phyloP scores from a whole-genome alignment of 371 early-diverging fungal species.

The Mortierella sp. region DNA sequence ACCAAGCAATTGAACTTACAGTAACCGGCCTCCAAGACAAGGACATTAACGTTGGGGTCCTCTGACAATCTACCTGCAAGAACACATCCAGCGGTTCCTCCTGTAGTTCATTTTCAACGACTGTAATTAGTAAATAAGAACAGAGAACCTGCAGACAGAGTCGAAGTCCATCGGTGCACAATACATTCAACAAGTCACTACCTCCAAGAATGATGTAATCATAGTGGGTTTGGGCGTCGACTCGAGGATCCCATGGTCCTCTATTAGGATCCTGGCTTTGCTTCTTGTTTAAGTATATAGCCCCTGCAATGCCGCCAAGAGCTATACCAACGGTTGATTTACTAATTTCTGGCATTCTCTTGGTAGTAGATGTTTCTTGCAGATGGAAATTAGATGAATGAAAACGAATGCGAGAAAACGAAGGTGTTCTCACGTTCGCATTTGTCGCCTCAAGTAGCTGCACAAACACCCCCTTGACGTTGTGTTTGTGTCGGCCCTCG shows the following conservation, averaged over 20 bases:
- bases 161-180: not conserved
- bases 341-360: conserved; percentile 20
- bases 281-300: conserved; percentile 21
- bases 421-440: no score
- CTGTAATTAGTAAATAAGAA: not conserved
- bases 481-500: no score
- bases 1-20: conserved; percentile 19
- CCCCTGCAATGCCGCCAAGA: conserved; percentile 24
- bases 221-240: conserved; percentile 25
- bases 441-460: no score
- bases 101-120: conserved; percentile 10
- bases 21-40: conserved; percentile 51
- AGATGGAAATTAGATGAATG: no score
- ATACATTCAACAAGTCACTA: not conserved
- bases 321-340: conserved; percentile 17
- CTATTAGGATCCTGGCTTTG: conserved; percentile 28
- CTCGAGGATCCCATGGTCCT: conserved; percentile 37
- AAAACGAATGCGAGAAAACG: no score
- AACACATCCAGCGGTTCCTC: conserved; percentile 53
- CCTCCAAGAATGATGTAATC: conserved; percentile 52
- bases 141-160: not conserved
- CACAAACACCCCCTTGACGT: no score
- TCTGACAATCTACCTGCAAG: conserved; percentile 46
- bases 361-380: not conserved
- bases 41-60: conserved; percentile 38